Evolutionary conservation across 2,329 filamentous ascomycete species (phyloP).

Genomic region (Diaporthe humulicola): DNA sequence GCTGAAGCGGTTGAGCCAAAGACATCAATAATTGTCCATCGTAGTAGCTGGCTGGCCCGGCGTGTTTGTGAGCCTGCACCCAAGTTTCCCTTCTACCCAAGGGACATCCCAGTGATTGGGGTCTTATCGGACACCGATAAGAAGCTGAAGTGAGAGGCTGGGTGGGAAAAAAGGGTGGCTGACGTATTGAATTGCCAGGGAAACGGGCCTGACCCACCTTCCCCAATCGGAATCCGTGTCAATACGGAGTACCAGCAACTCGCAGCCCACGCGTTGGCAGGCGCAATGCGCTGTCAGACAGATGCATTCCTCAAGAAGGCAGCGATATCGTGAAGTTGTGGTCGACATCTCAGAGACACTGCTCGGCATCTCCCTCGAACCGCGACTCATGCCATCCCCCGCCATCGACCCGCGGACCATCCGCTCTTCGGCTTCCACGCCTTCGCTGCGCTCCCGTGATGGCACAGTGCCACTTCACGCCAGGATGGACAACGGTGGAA

Average conservation of each 20-base stretch:
- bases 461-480: conserved; percentile 70
- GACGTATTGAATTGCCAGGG: conserved; percentile 28
- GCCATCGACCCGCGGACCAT: conserved; percentile 55
- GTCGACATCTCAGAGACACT: conserved; percentile 49
- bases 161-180: conserved; percentile 11
- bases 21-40: no score
- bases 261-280: conserved; percentile 27
- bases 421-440: conserved; percentile 81
- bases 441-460: conserved; percentile 81
- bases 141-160: conserved; percentile 1
- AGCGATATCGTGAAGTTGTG: conserved; percentile 44
- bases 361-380: conserved; percentile 55
- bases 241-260: conserved; percentile 4
- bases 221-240: conserved; percentile 25
- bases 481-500: conserved; percentile 75
- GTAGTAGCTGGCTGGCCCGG: no score
- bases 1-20: no score
- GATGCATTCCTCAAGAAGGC: conserved; percentile 47
- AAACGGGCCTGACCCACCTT: conserved; percentile 25
- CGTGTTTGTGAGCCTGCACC: not conserved
- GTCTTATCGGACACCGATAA: conserved; percentile 12
- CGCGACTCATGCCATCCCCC: conserved; percentile 60
- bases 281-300: conserved; percentile 33
- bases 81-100: not conserved
- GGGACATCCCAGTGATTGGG: not conserved